Evolutionary conservation across 73 alveolate species (phyloP), one percentile per base, ranked within the genome.

Genomic region (Paraurostyla sp.): DNA sequence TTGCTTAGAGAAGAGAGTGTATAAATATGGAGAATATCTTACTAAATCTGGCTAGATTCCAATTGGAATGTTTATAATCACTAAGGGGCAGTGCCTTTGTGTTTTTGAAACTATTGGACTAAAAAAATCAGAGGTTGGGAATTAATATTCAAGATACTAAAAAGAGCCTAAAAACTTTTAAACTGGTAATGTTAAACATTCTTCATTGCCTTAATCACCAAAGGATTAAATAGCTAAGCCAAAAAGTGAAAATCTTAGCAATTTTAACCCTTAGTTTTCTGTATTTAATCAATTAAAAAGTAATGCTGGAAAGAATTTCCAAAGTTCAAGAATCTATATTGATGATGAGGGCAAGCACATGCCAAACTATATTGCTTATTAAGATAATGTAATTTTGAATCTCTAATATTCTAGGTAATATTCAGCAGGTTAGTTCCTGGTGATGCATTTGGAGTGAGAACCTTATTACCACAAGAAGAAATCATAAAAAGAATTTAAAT

Each of bases 291-390:
- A 25, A 6, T 15, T 78, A 0, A 78, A 16, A 4, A 3, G 32
- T 15, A 36, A 78, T 78, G 59, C 76, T 7, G n/a, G 52, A 23
- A 78, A 52, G 40, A 51, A 52, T 42, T 51, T 51, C 42, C 33
- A 78, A 36, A 78, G 78, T 41, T 51, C 59, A 4, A 50, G 89
- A 52, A 78, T 78, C 3, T 78, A 51, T 36, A 2, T 78, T 35
- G 89, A 78, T 78, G 89, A 78, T 49, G 78, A 78, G 33, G 89
- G 89, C 0, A 78, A 25, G 46, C 89, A 78, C 40, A 50, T 78
- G 89, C 89, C 76, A 6, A 51, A 51, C n/a, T 60, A 78, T 54
- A 78, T 59, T 51, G 89, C 89, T 6, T 78, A 23, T 78, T 29
- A 43, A 43, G 78, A 78, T 51, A 78, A 78, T 78, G 89, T 78